These are phyloP conservation scores for Imleria badia DNA, from an alignment of 768 basidiomycete species.

Conservation along the genomic window DNA sequence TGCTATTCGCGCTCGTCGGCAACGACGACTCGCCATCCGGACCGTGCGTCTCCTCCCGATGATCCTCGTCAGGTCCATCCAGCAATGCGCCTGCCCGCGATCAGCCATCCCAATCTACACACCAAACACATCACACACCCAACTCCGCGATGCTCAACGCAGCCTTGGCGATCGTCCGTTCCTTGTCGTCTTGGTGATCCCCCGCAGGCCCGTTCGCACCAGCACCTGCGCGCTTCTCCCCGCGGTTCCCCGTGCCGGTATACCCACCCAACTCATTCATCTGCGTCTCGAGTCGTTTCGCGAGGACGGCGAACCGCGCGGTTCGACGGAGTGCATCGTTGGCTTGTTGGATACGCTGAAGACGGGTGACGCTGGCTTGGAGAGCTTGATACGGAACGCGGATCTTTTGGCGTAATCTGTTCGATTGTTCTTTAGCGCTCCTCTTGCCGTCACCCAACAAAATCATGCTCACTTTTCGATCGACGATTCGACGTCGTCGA, in stretches of 20 bases:
- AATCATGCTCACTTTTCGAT: conserved; percentile 70
- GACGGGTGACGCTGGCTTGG: conserved; percentile 63
- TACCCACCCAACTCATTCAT: conserved; percentile 63
- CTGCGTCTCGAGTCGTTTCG: conserved; percentile 79
- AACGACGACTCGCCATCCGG: conserved; percentile 11
- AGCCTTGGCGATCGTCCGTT: conserved; percentile 87
- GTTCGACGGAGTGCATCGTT: conserved; percentile 83
- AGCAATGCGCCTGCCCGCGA: conserved; percentile 46
- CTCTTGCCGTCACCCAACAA: too few species aligned
- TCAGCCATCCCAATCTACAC: not conserved
- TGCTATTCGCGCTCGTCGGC: conserved; percentile 24
- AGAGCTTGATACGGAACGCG: conserved; percentile 80
- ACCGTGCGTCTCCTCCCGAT: not conserved
- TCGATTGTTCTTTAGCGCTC: too few species aligned
- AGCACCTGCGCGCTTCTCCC: not conserved
- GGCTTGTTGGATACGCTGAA: conserved; percentile 79
- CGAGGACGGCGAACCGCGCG: conserved; percentile 81
- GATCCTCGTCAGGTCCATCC: conserved; percentile 37
- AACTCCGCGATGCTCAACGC: conserved; percentile 94
- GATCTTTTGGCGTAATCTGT: conserved; percentile 82
- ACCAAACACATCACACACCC: conserved; percentile 46
- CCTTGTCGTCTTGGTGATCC: conserved; percentile 73
- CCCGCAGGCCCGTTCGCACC: not conserved
- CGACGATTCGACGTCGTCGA: conserved; percentile 72
- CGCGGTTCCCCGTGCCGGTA: not conserved